Evolutionary conservation across 176 grass and related monocot genomes (phyloP).

Genomic region (Triticum aestivum): DNA sequence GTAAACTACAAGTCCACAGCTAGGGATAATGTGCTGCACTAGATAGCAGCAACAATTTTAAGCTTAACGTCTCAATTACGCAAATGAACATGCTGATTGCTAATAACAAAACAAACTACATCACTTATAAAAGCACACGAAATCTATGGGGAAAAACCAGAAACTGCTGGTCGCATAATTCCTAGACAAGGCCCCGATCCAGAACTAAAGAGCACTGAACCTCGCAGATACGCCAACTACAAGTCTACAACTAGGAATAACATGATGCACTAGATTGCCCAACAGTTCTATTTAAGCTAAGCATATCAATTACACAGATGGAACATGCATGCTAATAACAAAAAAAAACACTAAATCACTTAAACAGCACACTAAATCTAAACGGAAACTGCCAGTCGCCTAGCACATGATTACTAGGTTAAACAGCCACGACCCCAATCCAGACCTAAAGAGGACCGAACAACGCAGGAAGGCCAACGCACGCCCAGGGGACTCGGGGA

Average conservation of each 20-base stretch:
- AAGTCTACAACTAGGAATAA: neutral
- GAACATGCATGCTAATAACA: neutral
- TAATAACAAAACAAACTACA: neutral
- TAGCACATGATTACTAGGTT: neutral
- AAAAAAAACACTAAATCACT: neutral
- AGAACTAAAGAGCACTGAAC: neutral
- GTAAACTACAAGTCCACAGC: slow-evolving; percentile 6
- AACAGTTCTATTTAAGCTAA: neutral
- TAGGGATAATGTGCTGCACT: neutral
- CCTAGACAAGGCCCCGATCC: neutral
- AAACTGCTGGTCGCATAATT: neutral
- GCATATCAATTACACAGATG: neutral
- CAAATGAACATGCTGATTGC: neutral
- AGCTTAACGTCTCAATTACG: neutral
- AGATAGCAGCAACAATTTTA: neutral
- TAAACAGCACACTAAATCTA: slow-evolving; percentile 9
- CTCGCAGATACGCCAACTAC: neutral
- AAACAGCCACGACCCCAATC: neutral
- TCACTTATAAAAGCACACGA: neutral
- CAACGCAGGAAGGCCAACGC: neutral
- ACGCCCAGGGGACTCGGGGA: neutral
- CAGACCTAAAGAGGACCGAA: neutral
- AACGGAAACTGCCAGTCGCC: neutral
- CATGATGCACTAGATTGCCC: neutral
- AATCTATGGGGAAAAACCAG: neutral